Percentiles rank a stretch among this genome's conserved stretches.
Conservation (phyloP, 208 protist species). For the Leishmania mexicana region DNA sequence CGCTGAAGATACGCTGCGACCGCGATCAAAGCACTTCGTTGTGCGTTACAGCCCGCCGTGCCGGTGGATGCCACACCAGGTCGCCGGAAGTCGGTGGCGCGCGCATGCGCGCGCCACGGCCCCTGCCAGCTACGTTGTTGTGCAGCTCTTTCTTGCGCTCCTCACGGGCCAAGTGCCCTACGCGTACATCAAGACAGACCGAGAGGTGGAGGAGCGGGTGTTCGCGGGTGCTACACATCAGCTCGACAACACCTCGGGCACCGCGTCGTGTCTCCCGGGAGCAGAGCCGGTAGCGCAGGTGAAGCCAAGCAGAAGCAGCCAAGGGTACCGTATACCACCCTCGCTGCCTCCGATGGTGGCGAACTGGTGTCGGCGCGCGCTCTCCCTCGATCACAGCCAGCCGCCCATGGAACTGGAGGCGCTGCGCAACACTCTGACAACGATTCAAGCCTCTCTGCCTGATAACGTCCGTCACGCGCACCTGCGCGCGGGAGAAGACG, state of each 20-base stretch:
- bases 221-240: constrained; percentile 19
- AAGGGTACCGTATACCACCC: constrained; percentile 36
- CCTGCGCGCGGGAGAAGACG: neutral
- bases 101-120: constrained; percentile 61
- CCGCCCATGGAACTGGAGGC: constrained; percentile 28
- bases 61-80: constrained; percentile 24
- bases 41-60: constrained; percentile 34
- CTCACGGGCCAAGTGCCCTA: constrained; percentile 54
- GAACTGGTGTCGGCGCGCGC: constrained; percentile 27
- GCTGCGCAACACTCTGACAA: constrained; percentile 25
- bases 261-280: neutral
- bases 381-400: constrained; percentile 28
- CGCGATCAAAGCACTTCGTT: constrained; percentile 17
- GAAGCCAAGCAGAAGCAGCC: constrained; percentile 25
- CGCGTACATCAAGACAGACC: constrained; percentile 30
- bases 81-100: constrained; percentile 55
- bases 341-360: constrained; percentile 31
- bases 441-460: constrained; percentile 12
- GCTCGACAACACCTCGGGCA: neutral
- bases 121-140: constrained; percentile 57
- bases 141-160: constrained; percentile 61
- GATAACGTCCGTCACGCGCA: constrained; percentile 4
- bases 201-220: constrained; percentile 32
- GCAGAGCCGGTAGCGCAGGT: neutral
- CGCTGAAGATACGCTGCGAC: neutral